These are phyloP conservation scores for Tillandsia leiboldiana DNA, from an alignment of 176 grass and related monocot genomes.

Conservation along the genomic window DNA sequence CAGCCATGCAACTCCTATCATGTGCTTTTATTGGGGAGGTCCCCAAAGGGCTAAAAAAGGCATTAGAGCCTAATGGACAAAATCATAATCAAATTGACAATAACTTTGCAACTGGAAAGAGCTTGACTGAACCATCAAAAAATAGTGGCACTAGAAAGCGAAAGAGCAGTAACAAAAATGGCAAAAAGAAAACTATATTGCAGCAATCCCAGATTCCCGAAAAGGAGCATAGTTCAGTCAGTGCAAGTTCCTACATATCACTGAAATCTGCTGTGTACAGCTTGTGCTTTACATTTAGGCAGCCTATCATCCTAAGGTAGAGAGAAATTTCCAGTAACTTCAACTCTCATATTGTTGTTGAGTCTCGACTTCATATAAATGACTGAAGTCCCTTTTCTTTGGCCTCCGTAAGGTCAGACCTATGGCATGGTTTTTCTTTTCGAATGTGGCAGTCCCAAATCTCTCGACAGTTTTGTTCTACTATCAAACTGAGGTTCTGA, in stretches of 20 bases:
- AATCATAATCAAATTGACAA: conserved; percentile 25
- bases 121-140: conserved; percentile 25
- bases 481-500: conserved; percentile 66
- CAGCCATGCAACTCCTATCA: conserved; percentile 54
- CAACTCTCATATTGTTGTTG: conserved; percentile 11
- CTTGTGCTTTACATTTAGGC: conserved; percentile 45
- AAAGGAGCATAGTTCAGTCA: conserved; percentile 15
- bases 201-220: conserved; percentile 23
- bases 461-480: conserved; percentile 85
- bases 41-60: conserved; percentile 23
- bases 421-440: conserved; percentile 87
- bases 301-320: conserved; percentile 59
- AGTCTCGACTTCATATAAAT: conserved; percentile 14
- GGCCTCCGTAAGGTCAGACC: conserved; percentile 29
- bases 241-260: conserved; percentile 27
- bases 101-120: conserved; percentile 8
- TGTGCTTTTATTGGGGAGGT: conserved; percentile 50
- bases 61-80: conserved; percentile 1
- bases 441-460: conserved; percentile 59
- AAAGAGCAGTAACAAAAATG: conserved; percentile 30
- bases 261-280: conserved; percentile 39
- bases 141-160: conserved; percentile 23
- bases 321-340: background rate
- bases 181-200: conserved; percentile 28
- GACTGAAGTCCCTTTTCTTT: conserved; percentile 7